These are phyloP conservation scores for Termitomyces sp. DNA, from an alignment of 768 basidiomycete genomes.

Conservation along the genomic window DNA sequence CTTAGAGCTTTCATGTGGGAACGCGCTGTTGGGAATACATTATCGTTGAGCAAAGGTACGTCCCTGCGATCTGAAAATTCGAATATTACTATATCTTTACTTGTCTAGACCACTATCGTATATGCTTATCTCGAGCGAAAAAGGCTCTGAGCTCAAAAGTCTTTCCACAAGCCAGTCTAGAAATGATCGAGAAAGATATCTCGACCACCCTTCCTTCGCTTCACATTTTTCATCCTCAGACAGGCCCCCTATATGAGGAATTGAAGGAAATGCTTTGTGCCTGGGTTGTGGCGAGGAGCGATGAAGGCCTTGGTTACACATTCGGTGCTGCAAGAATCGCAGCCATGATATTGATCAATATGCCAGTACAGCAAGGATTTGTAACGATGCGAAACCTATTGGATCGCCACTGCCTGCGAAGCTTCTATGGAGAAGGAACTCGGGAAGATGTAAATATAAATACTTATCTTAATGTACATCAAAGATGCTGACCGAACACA, in stretches of 20 bases:
- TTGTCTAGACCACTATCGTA: constrained; percentile 62
- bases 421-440: constrained; percentile 69
- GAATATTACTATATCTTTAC: constrained; percentile 8
- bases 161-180: constrained; percentile 63
- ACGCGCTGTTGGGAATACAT: constrained; percentile 76
- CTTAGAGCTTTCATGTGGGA: constrained; percentile 82
- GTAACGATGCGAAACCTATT: constrained; percentile 82
- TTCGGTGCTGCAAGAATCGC: constrained; percentile 69
- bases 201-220: constrained; percentile 67
- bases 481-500: constrained; percentile 17
- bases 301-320: constrained; percentile 78
- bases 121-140: constrained; percentile 70
- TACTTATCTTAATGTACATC: background rate
- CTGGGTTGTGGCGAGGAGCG: constrained; percentile 83
- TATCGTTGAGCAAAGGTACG: constrained; percentile 79
- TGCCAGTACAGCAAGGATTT: constrained; percentile 74
- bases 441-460: constrained; percentile 74
- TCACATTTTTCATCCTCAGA: constrained; percentile 75
- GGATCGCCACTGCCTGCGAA: constrained; percentile 79
- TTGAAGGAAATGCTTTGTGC: constrained; percentile 82
- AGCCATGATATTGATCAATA: constrained; percentile 83
- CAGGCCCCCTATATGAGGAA: constrained; percentile 78
- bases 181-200: constrained; percentile 73
- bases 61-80: constrained; percentile 11
- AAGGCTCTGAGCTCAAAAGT: constrained; percentile 60